These are phyloP conservation scores for Solanum tarijense DNA, from an alignment of 257 asterid genomes.

Conservation along the genomic window DNA sequence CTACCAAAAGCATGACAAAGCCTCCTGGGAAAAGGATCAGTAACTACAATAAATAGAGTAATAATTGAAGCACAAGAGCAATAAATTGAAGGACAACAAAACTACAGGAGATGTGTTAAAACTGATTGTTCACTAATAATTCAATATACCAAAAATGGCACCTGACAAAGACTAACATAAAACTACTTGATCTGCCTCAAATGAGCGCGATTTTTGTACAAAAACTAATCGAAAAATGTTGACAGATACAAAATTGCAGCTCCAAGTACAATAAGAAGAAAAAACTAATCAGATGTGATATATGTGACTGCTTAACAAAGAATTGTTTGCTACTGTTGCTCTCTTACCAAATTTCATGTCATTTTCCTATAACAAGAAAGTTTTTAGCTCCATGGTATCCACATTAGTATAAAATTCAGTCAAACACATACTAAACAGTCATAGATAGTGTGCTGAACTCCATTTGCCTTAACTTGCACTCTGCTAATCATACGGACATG, in stretches of 20 bases:
- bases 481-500: not conserved
- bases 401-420: not conserved
- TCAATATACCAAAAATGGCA: not conserved
- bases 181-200: not conserved
- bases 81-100: not conserved
- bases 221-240: not conserved
- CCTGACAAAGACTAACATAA: not conserved
- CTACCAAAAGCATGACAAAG: not conserved
- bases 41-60: not conserved
- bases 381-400: not conserved
- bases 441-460: not conserved
- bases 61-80: not conserved
- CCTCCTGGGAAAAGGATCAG: not conserved
- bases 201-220: not conserved
- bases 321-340: not conserved
- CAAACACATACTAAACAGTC: not conserved
- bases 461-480: not conserved
- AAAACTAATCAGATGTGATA: not conserved
- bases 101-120: not conserved
- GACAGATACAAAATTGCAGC: not conserved
- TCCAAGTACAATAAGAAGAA: not conserved
- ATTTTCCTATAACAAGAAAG: not conserved
- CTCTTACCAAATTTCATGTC: not conserved
- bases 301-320: not conserved
- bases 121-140: not conserved